Percentiles rank a stretch among this genome's conserved stretches.
Evolutionary conservation across 176 grass and related monocot genomes (phyloP).

Genomic region (Oropetium thomaeum): DNA sequence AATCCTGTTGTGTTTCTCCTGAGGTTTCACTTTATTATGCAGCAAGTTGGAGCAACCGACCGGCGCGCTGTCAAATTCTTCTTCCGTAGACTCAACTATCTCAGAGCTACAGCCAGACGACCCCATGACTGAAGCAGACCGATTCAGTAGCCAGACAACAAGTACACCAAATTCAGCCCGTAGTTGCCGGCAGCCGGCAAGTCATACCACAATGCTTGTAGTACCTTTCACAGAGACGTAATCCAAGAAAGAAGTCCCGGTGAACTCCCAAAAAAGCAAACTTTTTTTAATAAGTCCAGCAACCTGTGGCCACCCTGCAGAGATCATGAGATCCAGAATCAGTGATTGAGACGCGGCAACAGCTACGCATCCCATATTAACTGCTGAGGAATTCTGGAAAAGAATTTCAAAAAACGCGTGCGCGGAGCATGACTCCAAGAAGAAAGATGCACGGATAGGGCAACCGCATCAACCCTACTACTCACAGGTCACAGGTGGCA

Average conservation of each 20-base stretch:
- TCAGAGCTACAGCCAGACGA: conserved; percentile 72
- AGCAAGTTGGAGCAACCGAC: conserved; percentile 41
- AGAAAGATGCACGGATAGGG: background rate
- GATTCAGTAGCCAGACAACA: conserved; percentile 29
- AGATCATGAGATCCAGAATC: conserved; percentile 43
- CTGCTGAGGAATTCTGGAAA: background rate
- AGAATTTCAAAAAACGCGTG: conserved; percentile 13
- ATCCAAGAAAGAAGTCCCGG: conserved; percentile 13
- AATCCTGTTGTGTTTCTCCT: conserved; percentile 37
- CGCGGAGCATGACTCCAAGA: background rate
- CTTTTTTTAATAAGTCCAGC: conserved; percentile 12
- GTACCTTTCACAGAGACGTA: conserved; percentile 41
- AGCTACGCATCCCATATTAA: conserved; percentile 16
- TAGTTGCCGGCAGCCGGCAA: conserved; percentile 14
- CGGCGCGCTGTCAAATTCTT: conserved; percentile 44
- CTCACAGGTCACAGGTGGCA: background rate
- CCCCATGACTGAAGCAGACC: conserved; percentile 45
- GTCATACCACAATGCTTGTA: conserved; percentile 25
- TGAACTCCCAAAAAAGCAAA: conserved; percentile 17
- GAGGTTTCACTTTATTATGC: conserved; percentile 56
- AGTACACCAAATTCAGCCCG: conserved; percentile 34
- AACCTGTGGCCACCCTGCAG: conserved; percentile 36
- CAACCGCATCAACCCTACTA: conserved; percentile 24
- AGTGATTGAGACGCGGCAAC: conserved; percentile 47
- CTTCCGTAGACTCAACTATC: conserved; percentile 85